Evolutionary conservation across 2,329 filamentous ascomycete species (phyloP), one percentile per base, ranked within the genome.

Genomic region (Phyllosticta paracitricarpa): DNA sequence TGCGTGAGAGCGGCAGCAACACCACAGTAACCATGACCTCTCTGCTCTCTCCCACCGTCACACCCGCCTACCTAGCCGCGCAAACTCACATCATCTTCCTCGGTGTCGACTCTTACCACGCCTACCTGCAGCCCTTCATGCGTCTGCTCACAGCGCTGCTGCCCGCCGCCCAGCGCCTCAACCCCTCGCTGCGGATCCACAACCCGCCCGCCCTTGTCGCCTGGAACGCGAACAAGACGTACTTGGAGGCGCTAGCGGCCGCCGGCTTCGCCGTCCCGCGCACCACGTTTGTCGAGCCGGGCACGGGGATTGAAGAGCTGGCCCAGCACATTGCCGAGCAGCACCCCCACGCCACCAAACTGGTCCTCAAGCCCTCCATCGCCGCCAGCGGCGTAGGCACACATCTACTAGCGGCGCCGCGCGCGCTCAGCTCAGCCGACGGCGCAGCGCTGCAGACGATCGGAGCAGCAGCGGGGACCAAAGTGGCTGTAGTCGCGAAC

Each of bases 181-280:
- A 25, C 35, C 60, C 56, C n/a, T 12, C n/a, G n/a, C 60, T 62
- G 30, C 60, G 35, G 52, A 52, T 62, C 52, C 56, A 62, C 28
- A 62, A 62, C 56, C 60, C 60, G 0, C 33, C 56, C 24, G 30
- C 33, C 35, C 24, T 62, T 22, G 17, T 55, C 25, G 51, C 52
- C 52, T 62, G 60, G 60, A 54, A 62, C 33, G 25, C 51, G 30
- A 62, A 62, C 60, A 62, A 62, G 9, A 62, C 60, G 19, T 62
- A 62, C 56, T 56, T 62, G 14, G 4, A 48, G 19, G 8, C 25
- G 22, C 51, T 51, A 0, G 3, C 5, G 24, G n/a, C 10, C 35
- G 4, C 28, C 4, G 33, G 51, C 51, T 56, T 62, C 56, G 24
- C 12, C 30, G 19, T 58, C 19, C 60, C 60, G 4, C 56, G 35